phyloP scores from a whole-genome alignment of 2,329 filamentous ascomycete species.

The Ascochyta rabiei region DNA sequence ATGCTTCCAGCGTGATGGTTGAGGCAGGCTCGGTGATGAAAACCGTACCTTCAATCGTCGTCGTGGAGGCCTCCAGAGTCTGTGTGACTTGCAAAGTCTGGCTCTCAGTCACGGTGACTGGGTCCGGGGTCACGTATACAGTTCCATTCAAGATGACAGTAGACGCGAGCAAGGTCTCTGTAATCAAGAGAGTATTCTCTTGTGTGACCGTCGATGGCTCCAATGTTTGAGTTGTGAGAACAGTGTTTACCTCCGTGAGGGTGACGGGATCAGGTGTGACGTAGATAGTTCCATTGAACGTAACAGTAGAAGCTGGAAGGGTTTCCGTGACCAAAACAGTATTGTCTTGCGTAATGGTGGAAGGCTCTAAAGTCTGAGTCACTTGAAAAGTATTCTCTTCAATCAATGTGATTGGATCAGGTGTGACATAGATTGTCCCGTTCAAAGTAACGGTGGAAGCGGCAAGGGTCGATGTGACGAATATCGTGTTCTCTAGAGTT shows the following conservation, averaged over 20 bases:
- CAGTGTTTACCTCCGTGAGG: background rate
- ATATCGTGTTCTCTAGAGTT: background rate
- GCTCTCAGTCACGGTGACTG: background rate
- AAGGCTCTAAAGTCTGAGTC: background rate
- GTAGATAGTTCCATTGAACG: slow-evolving; percentile 4
- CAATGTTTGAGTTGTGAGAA: background rate
- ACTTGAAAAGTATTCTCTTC: slow-evolving; percentile 1
- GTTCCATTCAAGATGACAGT: background rate
- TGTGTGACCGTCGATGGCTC: background rate
- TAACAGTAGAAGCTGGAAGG: slow-evolving; percentile 1
- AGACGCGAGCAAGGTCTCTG: background rate
- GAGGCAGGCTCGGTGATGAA: background rate
- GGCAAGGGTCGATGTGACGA: background rate
- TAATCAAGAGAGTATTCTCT: background rate
- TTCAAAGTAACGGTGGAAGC: slow-evolving; percentile 5
- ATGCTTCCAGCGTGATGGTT: background rate
- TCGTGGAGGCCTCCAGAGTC: background rate
- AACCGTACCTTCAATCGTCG: background rate
- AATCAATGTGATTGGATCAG: background rate
- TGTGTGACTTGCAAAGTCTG: background rate
- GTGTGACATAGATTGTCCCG: background rate
- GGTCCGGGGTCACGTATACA: background rate
- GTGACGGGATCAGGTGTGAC: background rate
- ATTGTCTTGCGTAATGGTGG: background rate
- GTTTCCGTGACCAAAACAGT: slow-evolving; percentile 1